Evolutionary conservation across 2,329 filamentous ascomycete species (phyloP), one percentile per base, ranked within the genome.

Genomic region (Claviceps sp.): DNA sequence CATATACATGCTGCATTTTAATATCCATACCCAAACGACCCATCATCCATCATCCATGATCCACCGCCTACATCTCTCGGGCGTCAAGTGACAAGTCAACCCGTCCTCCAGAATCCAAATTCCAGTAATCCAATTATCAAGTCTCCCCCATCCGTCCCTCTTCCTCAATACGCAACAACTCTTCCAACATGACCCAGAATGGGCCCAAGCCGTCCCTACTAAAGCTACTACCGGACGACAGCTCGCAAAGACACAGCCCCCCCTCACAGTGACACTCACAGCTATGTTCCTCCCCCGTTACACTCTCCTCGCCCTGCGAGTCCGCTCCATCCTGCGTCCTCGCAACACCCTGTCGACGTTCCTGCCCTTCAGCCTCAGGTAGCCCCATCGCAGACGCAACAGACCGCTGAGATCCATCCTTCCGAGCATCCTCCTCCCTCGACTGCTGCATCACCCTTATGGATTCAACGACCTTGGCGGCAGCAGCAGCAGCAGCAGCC

Each of bases 161-260:
- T n/a, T 57, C 59, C 14, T 62, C 56, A 37, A 61, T 52, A 51
- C 54, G 50, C 37, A 67, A 49, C 36, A 69, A 45, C 49, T 66
- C 61, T 47, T 67, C 59, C 2, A 59, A 61, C 24, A 60, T 62
- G 53, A 61, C 61, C 65, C 65, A 66, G 36, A 67, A 56, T 49
- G 65, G 59, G 24, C 63, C 57, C 4, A 54, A 59, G 14, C 54
- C 56, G 37, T 58, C 53, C 36, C 22, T 54, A 11, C 56, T 46
- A 60, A 50, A 18, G 59, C 54, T 42, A 51, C 30, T 34, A 11
- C 30, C 11, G 30, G 30, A 34, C 30, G 30, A 34, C 30, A 34
- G 30, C 30, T 34, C 30, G 8, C 30, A 34, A 1, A 34, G 30
- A 34, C 30, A 34, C 30, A 34, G 9, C 30, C 30, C 30, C 9